These are phyloP conservation scores for Neohortaea acidophila DNA, from an alignment of 495 filamentous ascomycete species.

Conservation along the genomic window DNA sequence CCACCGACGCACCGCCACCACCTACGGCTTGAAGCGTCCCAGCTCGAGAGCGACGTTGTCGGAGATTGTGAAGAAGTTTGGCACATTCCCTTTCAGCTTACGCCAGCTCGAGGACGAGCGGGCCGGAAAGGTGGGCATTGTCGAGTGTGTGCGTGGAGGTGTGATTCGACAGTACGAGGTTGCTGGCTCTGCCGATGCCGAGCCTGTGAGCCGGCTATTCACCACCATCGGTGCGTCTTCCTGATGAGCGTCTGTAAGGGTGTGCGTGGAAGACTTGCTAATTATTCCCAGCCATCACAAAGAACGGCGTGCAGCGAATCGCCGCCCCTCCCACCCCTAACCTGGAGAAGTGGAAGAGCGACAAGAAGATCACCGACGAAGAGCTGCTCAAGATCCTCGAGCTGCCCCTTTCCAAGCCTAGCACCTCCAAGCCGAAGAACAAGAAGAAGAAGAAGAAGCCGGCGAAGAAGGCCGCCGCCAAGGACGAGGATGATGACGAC, in stretches of 20 bases:
- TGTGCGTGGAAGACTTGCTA: neutral
- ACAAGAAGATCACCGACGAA: constrained; percentile 96
- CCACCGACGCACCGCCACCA: constrained; percentile 80
- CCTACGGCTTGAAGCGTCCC: constrained; percentile 78
- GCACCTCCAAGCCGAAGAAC: constrained; percentile 58
- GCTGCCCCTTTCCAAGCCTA: constrained; percentile 61
- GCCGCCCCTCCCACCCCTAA: constrained; percentile 59
- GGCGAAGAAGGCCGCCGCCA: constrained; percentile 39
- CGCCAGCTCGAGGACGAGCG: constrained; percentile 94
- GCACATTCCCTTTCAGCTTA: constrained; percentile 92
- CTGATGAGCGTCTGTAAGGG: neutral
- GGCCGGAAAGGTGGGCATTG: constrained; percentile 85
- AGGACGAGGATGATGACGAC: constrained; percentile 44
- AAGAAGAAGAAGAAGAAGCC: constrained; percentile 83
- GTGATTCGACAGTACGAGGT: constrained; percentile 92
- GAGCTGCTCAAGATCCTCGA: constrained; percentile 87
- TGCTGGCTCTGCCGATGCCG: constrained; percentile 75
- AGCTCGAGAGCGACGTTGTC: constrained; percentile 80
- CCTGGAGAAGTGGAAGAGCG: constrained; percentile 64
- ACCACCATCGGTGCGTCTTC: constrained; percentile 72
- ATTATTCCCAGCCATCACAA: constrained; percentile 65
- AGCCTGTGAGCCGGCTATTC: constrained; percentile 69
- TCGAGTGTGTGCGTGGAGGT: constrained; percentile 83
- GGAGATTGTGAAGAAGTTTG: constrained; percentile 91
- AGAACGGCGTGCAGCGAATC: constrained; percentile 83